Conservation (phyloP, 257 asterid genomes). For the Echites panduratus region DNA sequence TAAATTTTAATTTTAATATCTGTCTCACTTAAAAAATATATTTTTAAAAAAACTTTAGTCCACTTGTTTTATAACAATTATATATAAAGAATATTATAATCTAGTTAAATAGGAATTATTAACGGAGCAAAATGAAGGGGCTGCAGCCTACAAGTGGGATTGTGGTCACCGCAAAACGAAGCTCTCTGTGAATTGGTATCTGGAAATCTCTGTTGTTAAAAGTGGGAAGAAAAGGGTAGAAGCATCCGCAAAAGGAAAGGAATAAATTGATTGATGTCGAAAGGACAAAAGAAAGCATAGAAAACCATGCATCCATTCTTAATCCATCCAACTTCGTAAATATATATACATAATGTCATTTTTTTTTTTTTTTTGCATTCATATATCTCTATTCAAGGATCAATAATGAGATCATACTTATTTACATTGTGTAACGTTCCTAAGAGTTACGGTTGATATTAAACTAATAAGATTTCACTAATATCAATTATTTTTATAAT, state of each 20-base stretch:
- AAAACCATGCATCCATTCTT: background rate
- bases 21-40: no score
- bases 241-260: slow-evolving; percentile 52
- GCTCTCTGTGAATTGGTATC: slow-evolving; percentile 22
- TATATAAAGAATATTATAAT: background rate
- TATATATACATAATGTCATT: no score
- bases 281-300: slow-evolving; percentile 25
- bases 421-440: no score
- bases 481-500: no score
- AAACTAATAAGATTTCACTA: no score
- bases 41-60: no score
- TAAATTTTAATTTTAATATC: no score
- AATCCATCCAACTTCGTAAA: background rate
- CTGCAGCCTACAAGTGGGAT: slow-evolving; percentile 58
- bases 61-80: no score
- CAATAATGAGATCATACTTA: no score
- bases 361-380: no score
- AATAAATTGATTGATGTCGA: slow-evolving; percentile 35
- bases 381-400: no score
- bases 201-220: slow-evolving; percentile 25
- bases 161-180: slow-evolving; percentile 59
- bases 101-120: background rate
- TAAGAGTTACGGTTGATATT: no score
- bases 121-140: background rate
- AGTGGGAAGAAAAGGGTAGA: slow-evolving; percentile 39